phyloP scores from a whole-genome alignment of 2,329 filamentous ascomycete species.

The Onygena corvina region DNA sequence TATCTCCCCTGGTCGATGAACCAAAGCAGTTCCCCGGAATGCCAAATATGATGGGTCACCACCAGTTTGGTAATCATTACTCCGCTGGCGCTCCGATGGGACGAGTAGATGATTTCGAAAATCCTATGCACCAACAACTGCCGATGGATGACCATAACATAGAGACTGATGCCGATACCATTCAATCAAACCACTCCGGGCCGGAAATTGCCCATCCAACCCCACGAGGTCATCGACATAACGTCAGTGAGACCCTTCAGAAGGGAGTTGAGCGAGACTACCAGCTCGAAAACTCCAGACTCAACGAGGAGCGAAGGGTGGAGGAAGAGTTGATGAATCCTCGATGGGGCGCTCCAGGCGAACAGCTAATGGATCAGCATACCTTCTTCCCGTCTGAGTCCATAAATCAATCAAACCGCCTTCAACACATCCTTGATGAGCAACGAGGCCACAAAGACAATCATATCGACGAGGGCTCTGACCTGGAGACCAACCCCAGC shows the following conservation, averaged over 20 bases:
- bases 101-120: constrained; percentile 10
- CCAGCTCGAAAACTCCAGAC: constrained; percentile 66
- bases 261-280: constrained; percentile 80
- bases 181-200: constrained; percentile 12
- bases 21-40: constrained; percentile 25
- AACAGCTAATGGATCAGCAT: constrained; percentile 18
- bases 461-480: constrained; percentile 43
- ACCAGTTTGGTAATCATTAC: background rate
- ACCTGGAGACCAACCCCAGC: constrained; percentile 63
- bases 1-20: constrained; percentile 50
- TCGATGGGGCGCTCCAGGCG: constrained; percentile 29
- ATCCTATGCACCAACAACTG: constrained; percentile 16
- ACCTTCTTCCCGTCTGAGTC: constrained; percentile 9
- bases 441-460: constrained; percentile 21
- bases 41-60: background rate
- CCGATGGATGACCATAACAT: constrained; percentile 9
- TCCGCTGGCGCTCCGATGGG: constrained; percentile 16
- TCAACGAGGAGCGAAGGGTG: constrained; percentile 56
- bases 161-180: constrained; percentile 13
- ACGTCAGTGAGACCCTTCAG: constrained; percentile 65
- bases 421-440: constrained; percentile 27
- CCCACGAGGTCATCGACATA: constrained; percentile 54
- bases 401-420: constrained; percentile 20
- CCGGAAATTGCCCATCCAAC: constrained; percentile 48
- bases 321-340: constrained; percentile 25